These are phyloP conservation scores for Obba rivulosa DNA, from an alignment of 768 basidiomycete species.

Conservation along the genomic window DNA sequence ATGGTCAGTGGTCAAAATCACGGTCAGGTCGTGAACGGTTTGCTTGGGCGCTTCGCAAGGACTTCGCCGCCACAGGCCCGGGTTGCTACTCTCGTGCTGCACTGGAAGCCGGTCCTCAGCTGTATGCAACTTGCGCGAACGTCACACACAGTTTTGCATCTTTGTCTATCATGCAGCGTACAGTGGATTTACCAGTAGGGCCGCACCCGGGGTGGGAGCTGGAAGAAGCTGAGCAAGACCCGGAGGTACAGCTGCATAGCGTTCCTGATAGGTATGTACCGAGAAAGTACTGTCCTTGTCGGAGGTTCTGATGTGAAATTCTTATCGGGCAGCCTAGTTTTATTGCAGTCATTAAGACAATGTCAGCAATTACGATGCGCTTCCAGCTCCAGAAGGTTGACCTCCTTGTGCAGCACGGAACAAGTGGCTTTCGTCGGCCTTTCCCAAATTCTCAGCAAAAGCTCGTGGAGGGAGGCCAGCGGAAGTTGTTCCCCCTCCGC, in stretches of 20 bases:
- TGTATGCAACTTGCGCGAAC: too few species aligned
- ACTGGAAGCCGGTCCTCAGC: too few species aligned
- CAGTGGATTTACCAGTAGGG: conserved; percentile 48
- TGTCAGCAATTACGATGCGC: conserved; percentile 35
- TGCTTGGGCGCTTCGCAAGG: too few species aligned
- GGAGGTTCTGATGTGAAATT: not conserved
- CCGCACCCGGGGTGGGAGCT: conserved; percentile 56
- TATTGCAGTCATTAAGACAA: conserved; percentile 66
- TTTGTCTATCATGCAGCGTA: conserved; percentile 11
- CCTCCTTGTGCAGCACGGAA: conserved; percentile 50
- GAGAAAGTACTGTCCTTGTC: too few species aligned
- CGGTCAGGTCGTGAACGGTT: too few species aligned
- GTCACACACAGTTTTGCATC: too few species aligned
- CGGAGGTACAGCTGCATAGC: conserved; percentile 31
- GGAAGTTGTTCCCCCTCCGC: conserved; percentile 53
- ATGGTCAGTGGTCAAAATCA: not conserved
- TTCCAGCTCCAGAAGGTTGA: conserved; percentile 9
- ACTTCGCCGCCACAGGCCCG: too few species aligned
- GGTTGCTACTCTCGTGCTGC: too few species aligned
- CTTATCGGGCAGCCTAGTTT: conserved; percentile 42
- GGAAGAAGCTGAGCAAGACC: conserved; percentile 28
- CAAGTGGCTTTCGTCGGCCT: conserved; percentile 58
- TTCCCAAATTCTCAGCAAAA: conserved; percentile 69
- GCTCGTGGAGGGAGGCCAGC: conserved; percentile 53
- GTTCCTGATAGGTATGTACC: conserved; percentile 53